Percentiles rank a stretch among this genome's conserved stretches.
Conservation (phyloP, 495 filamentous ascomycete genomes). For the Emericellopsis terricola region DNA sequence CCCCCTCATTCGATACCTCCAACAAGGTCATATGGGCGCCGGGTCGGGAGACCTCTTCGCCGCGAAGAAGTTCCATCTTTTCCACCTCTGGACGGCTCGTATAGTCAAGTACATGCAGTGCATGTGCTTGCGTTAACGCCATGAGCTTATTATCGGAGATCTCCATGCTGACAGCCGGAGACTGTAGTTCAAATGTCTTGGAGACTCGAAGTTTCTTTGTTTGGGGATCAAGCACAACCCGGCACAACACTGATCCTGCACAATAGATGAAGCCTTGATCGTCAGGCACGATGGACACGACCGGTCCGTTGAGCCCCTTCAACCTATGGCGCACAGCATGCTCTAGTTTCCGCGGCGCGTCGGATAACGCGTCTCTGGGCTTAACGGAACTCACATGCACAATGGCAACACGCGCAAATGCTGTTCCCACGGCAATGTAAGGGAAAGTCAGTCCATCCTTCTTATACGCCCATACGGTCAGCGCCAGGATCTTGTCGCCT, state of each 20-base stretch:
- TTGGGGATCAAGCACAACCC: constrained; percentile 23
- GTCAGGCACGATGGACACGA: constrained; percentile 23
- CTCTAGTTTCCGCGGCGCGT: too few species aligned
- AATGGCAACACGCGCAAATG: too few species aligned
- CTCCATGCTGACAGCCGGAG: constrained; percentile 21
- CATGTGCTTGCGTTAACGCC: constrained; percentile 24
- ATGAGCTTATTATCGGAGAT: constrained; percentile 21
- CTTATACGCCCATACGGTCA: constrained; percentile 28
- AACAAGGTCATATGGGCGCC: constrained; percentile 21
- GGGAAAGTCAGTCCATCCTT: constrained; percentile 20
- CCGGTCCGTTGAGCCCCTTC: constrained; percentile 15
- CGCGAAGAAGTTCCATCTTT: constrained; percentile 12
- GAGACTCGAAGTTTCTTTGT: constrained; percentile 23
- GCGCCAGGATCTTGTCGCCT: constrained; percentile 19
- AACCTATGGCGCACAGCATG: constrained; percentile 26
- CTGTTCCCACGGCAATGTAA: constrained; percentile 25
- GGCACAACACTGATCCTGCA: constrained; percentile 19
- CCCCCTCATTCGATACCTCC: constrained; percentile 7
- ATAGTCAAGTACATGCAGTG: constrained; percentile 25
- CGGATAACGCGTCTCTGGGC: too few species aligned
- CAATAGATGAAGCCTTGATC: constrained; percentile 27
- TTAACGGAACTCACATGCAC: too few species aligned
- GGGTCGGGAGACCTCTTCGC: constrained; percentile 17
- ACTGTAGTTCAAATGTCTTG: constrained; percentile 19
- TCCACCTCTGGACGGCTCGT: constrained; percentile 6